Evolutionary conservation across 2,329 filamentous ascomycete genomes (phyloP).

Genomic region (Endothia cerciana): DNA sequence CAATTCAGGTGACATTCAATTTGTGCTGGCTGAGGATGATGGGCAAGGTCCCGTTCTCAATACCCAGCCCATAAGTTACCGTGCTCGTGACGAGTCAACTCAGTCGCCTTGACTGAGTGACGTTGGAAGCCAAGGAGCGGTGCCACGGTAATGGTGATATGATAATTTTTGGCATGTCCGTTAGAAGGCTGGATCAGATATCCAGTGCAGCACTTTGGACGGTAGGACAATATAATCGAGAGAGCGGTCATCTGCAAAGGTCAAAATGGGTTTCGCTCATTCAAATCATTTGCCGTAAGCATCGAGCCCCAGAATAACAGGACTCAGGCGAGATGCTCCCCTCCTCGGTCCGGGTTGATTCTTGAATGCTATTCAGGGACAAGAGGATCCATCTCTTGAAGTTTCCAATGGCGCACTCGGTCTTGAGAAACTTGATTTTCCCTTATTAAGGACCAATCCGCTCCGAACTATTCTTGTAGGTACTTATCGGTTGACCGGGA

Average conservation of each 20-base stretch:
- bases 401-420: no score
- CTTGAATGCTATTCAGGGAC: not conserved
- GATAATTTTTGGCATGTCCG: no score
- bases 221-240: not conserved
- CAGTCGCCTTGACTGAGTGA: not conserved
- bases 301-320: not conserved
- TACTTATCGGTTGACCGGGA: not conserved
- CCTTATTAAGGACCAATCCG: not conserved
- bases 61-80: not conserved
- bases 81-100: not conserved
- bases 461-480: not conserved
- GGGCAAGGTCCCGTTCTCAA: not conserved
- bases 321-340: not conserved
- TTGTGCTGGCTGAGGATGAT: not conserved
- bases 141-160: no score
- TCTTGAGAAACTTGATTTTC: not conserved
- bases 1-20: not conserved
- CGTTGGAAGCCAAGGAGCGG: not conserved
- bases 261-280: not conserved
- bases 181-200: no score
- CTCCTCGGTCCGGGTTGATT: no score
- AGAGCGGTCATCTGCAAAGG: not conserved
- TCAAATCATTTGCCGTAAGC: not conserved
- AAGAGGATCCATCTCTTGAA: no score
- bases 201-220: no score